phyloP scores from a whole-genome alignment of 441 rosid species.

The Sinapis alba region DNA sequence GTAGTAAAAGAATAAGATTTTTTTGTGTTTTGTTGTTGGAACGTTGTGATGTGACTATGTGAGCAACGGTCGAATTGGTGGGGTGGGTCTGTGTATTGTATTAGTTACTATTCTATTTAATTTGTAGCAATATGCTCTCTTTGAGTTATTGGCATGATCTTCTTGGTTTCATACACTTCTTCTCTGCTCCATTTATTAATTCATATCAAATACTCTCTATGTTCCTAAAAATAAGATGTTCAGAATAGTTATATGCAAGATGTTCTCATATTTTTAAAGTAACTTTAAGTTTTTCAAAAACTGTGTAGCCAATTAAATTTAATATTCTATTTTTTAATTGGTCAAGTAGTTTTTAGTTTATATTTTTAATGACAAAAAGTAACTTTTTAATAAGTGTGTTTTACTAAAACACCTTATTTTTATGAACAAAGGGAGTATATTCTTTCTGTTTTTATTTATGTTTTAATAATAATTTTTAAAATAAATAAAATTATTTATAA shows the following conservation, averaged over 20 bases:
- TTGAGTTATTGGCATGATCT: slow-evolving; percentile 5
- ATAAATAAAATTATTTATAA: too few relatives aligned
- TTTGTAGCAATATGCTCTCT: neutral
- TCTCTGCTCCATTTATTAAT: neutral
- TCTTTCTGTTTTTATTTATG: too few relatives aligned
- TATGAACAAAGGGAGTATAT: too few relatives aligned
- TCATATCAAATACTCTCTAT: neutral
- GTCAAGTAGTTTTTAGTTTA: too few relatives aligned
- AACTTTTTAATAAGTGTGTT: too few relatives aligned
- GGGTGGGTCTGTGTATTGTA: slow-evolving; percentile 28
- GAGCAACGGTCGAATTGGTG: slow-evolving; percentile 40
- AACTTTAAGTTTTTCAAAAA: neutral
- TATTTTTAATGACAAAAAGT: too few relatives aligned
- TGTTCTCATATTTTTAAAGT: neutral
- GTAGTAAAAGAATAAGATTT: neutral
- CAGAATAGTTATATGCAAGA: neutral
- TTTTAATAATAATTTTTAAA: too few relatives aligned
- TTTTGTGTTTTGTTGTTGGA: neutral
- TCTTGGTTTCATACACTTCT: slow-evolving; percentile 12
- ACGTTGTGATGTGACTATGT: too few relatives aligned
- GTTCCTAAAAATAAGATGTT: neutral
- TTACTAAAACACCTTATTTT: too few relatives aligned
- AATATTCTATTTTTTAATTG: too few relatives aligned
- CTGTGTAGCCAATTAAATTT: too few relatives aligned
- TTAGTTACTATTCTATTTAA: slow-evolving; percentile 4